These are phyloP conservation scores for Ogataea nakhonphanomensis DNA, from an alignment of 805 yeast species.

Conservation along the genomic window DNA sequence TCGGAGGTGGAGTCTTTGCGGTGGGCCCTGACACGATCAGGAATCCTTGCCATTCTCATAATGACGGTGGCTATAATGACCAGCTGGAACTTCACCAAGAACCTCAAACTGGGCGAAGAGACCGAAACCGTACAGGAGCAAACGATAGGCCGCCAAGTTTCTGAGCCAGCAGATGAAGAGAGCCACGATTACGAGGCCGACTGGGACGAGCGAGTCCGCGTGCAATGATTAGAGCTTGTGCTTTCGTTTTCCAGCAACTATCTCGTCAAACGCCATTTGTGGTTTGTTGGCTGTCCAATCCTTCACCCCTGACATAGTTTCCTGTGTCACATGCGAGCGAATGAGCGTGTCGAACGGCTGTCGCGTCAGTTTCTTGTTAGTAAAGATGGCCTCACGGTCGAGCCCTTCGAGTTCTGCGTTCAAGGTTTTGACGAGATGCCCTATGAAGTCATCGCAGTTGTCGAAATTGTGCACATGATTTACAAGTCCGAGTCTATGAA, in stretches of 20 bases:
- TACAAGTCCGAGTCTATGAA: constrained; percentile 56
- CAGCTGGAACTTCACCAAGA: constrained; percentile 43
- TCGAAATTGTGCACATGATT: constrained; percentile 49
- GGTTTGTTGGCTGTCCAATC: constrained; percentile 75
- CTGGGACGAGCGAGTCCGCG: constrained; percentile 39
- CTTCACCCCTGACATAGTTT: constrained; percentile 63
- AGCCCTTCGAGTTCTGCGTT: constrained; percentile 38
- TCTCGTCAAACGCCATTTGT: constrained; percentile 56
- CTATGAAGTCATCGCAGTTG: constrained; percentile 41
- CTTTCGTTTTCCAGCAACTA: constrained; percentile 51
- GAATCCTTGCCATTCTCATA: constrained; percentile 69
- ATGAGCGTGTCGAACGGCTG: constrained; percentile 32
- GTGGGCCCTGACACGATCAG: constrained; percentile 92
- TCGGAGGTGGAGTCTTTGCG: constrained; percentile 85
- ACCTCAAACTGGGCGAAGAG: constrained; percentile 18
- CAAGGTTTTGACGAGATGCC: constrained; percentile 35
- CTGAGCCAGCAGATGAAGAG: constrained; percentile 51
- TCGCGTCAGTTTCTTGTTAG: constrained; percentile 44
- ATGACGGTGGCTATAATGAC: constrained; percentile 62
- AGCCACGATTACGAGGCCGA: constrained; percentile 54
- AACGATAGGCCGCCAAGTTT: constrained; percentile 37
- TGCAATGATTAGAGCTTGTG: constrained; percentile 46
- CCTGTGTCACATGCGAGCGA: constrained; percentile 56
- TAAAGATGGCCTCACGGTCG: constrained; percentile 42
- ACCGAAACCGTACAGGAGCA: constrained; percentile 6